Conservation (phyloP, 495 filamentous ascomycete genomes). For the Delitschia confertaspora region DNA sequence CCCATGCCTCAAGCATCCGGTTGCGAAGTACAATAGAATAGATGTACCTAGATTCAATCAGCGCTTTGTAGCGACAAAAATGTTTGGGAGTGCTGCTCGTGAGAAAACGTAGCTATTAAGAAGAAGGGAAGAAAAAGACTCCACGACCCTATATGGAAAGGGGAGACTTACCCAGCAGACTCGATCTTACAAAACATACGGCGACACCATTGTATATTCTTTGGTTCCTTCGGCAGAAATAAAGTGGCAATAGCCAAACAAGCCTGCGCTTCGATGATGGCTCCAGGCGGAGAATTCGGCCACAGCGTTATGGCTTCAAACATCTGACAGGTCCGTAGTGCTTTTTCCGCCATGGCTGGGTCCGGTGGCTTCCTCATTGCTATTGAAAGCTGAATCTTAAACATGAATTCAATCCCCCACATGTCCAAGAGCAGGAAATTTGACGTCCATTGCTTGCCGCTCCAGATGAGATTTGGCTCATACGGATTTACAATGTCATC, state of each 20-base stretch:
- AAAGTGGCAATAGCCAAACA: slow-evolving; percentile 65
- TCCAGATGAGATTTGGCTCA: slow-evolving; percentile 55
- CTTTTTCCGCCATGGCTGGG: slow-evolving; percentile 48
- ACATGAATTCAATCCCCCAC: slow-evolving; percentile 70
- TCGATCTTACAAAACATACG: slow-evolving; percentile 73
- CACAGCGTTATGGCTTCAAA: slow-evolving; percentile 69
- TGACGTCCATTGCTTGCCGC: slow-evolving; percentile 57
- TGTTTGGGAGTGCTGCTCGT: not conserved
- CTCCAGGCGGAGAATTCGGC: slow-evolving; percentile 60
- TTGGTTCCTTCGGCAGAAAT: slow-evolving; percentile 64
- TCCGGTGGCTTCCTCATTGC: slow-evolving; percentile 43
- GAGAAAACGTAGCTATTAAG: not conserved
- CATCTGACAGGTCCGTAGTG: slow-evolving; percentile 62
- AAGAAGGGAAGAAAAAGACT: slow-evolving; percentile 9
- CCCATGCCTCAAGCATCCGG: slow-evolving; percentile 64
- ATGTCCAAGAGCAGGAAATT: slow-evolving; percentile 73
- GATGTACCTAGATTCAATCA: slow-evolving; percentile 56
- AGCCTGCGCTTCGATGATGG: slow-evolving; percentile 63
- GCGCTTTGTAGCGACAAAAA: slow-evolving; percentile 2
- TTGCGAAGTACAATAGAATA: slow-evolving; percentile 64
- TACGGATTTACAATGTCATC: slow-evolving; percentile 68
- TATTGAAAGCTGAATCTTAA: slow-evolving; percentile 59
- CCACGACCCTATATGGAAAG: too few species aligned
- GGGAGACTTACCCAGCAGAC: slow-evolving; percentile 63
- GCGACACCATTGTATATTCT: slow-evolving; percentile 74